phyloP scores from a whole-genome alignment of 2,329 filamentous ascomycete genomes.

The Fusarium chuoi region DNA sequence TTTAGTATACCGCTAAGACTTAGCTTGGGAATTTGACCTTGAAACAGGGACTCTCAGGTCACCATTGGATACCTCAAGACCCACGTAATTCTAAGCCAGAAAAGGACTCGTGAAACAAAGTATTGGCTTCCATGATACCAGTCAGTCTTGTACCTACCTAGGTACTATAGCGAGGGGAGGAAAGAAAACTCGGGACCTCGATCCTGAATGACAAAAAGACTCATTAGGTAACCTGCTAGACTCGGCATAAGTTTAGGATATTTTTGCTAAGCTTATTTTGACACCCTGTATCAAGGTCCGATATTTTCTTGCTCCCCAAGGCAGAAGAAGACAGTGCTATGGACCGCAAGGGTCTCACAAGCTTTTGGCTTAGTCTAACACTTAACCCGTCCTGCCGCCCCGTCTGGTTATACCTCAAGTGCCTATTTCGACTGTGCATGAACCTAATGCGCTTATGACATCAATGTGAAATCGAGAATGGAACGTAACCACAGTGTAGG shows the following conservation, averaged over 20 bases:
- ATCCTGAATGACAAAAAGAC: background rate
- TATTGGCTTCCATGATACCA: background rate
- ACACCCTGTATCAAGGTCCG: background rate
- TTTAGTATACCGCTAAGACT: background rate
- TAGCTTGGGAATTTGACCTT: conserved; percentile 12
- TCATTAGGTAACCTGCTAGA: background rate
- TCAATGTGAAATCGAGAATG: conserved; percentile 8
- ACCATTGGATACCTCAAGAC: conserved; percentile 26
- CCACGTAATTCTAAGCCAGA: conserved; percentile 24
- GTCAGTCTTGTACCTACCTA: background rate
- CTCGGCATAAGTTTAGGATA: background rate
- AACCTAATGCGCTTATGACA: background rate
- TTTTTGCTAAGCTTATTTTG: background rate
- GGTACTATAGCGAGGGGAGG: background rate
- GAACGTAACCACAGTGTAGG: background rate
- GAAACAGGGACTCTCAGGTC: conserved; percentile 31
- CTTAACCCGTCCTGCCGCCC: background rate
- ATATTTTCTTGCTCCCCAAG: background rate
- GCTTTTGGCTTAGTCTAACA: background rate
- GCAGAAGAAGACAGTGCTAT: background rate
- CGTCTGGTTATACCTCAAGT: background rate
- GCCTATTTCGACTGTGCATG: background rate
- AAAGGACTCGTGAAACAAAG: conserved; percentile 38
- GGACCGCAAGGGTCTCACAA: background rate
- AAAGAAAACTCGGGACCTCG: background rate